A percentile compares a stretch with the other conserved stretches of the same genome.
These are phyloP conservation scores for Sugiyamaella smithiae DNA, from an alignment of 805 yeast genomes.

Conservation along the genomic window DNA sequence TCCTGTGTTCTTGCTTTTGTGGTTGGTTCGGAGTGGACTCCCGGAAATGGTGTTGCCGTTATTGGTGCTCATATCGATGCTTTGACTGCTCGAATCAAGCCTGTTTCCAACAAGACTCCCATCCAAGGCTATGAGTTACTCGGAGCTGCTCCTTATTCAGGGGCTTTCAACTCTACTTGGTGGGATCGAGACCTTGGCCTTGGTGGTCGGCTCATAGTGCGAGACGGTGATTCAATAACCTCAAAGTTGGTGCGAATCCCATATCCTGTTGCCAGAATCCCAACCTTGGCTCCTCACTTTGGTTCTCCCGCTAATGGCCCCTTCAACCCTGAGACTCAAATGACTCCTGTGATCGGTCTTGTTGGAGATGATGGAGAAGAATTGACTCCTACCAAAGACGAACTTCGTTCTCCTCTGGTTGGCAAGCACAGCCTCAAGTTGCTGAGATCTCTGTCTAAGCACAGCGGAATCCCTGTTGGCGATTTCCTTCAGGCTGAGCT, in stretches of 20 bases:
- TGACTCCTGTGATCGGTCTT: conserved; percentile 76
- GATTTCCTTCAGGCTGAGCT: conserved; percentile 68
- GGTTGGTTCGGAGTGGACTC: conserved; percentile 55
- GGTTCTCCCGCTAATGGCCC: conserved; percentile 68
- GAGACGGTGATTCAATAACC: conserved; percentile 34
- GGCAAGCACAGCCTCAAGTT: conserved; percentile 65
- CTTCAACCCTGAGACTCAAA: conserved; percentile 74
- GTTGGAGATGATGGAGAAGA: conserved; percentile 36
- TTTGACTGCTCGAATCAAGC: conserved; percentile 66
- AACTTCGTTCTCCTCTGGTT: conserved; percentile 56
- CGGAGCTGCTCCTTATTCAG: conserved; percentile 84
- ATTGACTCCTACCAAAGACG: conserved; percentile 52
- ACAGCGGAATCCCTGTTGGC: conserved; percentile 54
- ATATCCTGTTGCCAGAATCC: conserved; percentile 65
- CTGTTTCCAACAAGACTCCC: conserved; percentile 56
- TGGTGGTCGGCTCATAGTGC: conserved; percentile 71
- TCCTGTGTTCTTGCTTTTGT: conserved; percentile 67
- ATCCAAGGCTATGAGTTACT: conserved; percentile 74
- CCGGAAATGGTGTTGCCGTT: conserved; percentile 58
- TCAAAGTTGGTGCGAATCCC: conserved; percentile 39
- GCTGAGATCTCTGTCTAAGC: conserved; percentile 61
- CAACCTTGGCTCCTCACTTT: conserved; percentile 84
- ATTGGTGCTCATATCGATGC: conserved; percentile 79
- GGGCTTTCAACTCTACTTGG: conserved; percentile 52
- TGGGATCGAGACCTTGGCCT: conserved; percentile 84